Conservation (phyloP, 129 eudicot genomes). For the Silybum marianum region DNA sequence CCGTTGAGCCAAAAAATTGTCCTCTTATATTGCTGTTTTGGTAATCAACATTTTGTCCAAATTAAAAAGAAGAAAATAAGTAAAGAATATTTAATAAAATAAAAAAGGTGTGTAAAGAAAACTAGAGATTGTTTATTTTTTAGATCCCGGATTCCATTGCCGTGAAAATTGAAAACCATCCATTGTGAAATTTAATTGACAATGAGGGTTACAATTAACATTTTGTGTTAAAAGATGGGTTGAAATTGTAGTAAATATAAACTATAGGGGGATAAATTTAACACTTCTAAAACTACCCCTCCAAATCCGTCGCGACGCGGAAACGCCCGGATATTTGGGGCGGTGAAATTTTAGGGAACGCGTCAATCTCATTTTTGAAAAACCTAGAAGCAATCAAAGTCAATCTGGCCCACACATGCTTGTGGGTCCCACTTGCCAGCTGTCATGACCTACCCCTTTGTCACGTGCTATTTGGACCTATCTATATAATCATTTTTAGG, state of each 20-base stretch:
- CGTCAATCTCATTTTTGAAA: neutral
- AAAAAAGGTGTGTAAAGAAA: too few species aligned
- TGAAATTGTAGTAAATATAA: neutral
- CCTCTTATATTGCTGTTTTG: too few species aligned
- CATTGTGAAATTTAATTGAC: neutral
- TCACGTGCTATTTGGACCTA: neutral
- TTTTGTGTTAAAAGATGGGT: neutral
- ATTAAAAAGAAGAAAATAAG: too few species aligned
- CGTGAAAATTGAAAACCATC: neutral
- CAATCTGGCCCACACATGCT: neutral
- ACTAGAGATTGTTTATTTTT: too few species aligned
- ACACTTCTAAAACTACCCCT: neutral
- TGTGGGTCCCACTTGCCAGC: constrained; percentile 2
- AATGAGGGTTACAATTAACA: neutral
- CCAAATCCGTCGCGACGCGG: constrained; percentile 1
- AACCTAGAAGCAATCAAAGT: neutral
- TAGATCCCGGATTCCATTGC: neutral
- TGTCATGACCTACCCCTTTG: neutral
- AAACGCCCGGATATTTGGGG: neutral
- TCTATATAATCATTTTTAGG: too few species aligned
- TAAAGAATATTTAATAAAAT: too few species aligned
- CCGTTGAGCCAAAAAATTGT: too few species aligned
- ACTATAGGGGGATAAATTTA: neutral
- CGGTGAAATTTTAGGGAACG: constrained; percentile 7
- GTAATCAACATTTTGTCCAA: too few species aligned